Base-by-base conservation (phyloP, 1,284 basidiomycete species). In the Tranzscheliella williamsii region DNA sequence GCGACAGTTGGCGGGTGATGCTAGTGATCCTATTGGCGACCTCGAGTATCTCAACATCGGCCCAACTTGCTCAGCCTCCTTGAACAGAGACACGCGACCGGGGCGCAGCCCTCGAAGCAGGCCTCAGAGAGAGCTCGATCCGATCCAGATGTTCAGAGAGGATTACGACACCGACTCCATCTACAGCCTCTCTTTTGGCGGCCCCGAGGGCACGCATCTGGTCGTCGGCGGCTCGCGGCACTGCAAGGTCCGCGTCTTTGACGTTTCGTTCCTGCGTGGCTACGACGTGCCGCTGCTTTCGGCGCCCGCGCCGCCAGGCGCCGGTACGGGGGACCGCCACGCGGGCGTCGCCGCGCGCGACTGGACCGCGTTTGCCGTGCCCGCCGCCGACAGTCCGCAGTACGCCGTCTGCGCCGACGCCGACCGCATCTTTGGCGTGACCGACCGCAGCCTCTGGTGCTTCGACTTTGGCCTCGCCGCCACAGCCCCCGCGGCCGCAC, bases 131-230 rank as follows among this genome's bases (percentile, higher is more conserved):
- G 30, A 42, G 26, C 20, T 55, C 20, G 23, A 60, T n/a, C 47
- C 55, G 2, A 40, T 65, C 6, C 45, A 42, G 3, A 24, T 52
- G 2, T 49, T 56, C 16, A 27, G 34, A 9, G 57, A 54, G 2
- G 34, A 41, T 5, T 55, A 45, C 29, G 51, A 56, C 12, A 29
- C 39, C 17, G 43, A 50, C n/a, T 30, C 66, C 3, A 36, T 68
- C 30, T 68, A 65, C 53, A 42, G 42, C 13, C 17, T 68, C 9
- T 16, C 30, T 0, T 53, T 68, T 16, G 66, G 48, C 7, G 66
- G 62, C 0, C 43, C 53, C 0, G 5, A 15, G 0, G 37, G 36
- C 2, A 42, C 38, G 9, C 6, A 30, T 18, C 26, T 67, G n/a
- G 24, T 63, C 1, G 54, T 56, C 1, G 63, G 58, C 8, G 47